Evolutionary conservation across 2,329 filamentous ascomycete species (phyloP).

Genomic region (Fusarium albidum): DNA sequence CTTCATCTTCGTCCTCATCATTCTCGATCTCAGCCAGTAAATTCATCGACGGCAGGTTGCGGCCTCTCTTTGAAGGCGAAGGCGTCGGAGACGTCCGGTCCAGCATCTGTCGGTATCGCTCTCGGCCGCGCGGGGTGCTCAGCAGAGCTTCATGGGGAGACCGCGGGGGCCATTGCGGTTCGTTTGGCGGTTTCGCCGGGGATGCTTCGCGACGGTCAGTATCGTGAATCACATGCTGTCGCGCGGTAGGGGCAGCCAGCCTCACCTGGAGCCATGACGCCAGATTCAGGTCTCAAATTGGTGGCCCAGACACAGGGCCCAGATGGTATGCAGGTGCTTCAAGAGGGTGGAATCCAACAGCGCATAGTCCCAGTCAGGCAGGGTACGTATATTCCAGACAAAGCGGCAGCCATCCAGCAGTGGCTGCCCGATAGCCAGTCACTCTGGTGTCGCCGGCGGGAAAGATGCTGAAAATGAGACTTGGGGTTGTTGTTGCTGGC

Average conservation of each 20-base stretch:
- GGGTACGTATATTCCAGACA: constrained; percentile 23
- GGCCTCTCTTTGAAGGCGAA: constrained; percentile 58
- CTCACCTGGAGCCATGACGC: constrained; percentile 41
- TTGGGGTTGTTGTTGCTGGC: constrained; percentile 29
- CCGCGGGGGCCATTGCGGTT: constrained; percentile 71
- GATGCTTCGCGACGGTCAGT: constrained; percentile 34
- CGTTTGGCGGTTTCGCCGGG: constrained; percentile 51
- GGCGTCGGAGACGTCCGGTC: constrained; percentile 73
- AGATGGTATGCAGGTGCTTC: constrained; percentile 27
- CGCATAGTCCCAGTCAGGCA: constrained; percentile 33
- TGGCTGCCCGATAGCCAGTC: constrained; percentile 8
- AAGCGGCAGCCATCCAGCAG: constrained; percentile 32
- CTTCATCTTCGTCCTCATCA: constrained; percentile 81
- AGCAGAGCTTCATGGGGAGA: constrained; percentile 71
- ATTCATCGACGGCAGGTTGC: constrained; percentile 41
- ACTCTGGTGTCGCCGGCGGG: constrained; percentile 1
- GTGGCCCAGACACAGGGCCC: constrained; percentile 24
- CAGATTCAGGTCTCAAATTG: constrained; percentile 8
- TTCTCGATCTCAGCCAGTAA: constrained; percentile 48
- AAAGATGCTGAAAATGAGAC: constrained; percentile 20
- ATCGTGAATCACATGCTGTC: constrained; percentile 1
- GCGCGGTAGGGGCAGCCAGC: neutral
- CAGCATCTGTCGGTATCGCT: constrained; percentile 74
- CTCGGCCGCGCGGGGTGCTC: constrained; percentile 79
- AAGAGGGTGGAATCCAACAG: constrained; percentile 17